Conservation (phyloP, 345 rosid genomes). For the Rhizophora mangle region DNA sequence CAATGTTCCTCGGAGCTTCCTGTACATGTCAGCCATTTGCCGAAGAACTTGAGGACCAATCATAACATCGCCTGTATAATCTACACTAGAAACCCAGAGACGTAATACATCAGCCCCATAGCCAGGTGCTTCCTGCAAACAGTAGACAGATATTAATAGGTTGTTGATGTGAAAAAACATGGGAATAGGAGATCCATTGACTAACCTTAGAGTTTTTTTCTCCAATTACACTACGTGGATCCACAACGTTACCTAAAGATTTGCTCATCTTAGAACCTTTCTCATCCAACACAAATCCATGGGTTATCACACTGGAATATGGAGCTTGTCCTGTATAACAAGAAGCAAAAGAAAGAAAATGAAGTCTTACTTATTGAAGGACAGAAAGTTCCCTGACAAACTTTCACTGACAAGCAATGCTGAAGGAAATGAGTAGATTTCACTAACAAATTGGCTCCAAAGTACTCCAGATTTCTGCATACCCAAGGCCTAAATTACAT, state of each 20-base stretch:
- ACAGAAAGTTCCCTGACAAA: not conserved
- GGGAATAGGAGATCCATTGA: constrained; percentile 11
- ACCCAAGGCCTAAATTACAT: not conserved
- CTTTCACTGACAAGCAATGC: not conserved
- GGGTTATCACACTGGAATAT: constrained; percentile 74
- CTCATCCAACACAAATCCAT: constrained; percentile 98
- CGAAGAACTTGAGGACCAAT: constrained; percentile 79
- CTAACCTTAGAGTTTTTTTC: constrained; percentile 76
- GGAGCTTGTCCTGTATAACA: constrained; percentile 75
- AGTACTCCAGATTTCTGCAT: constrained; percentile 11
- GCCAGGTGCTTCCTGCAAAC: constrained; percentile 77
- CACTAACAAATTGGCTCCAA: not conserved
- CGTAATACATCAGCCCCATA: constrained; percentile 95
- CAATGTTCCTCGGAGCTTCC: constrained; percentile 89
- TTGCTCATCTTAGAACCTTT: constrained; percentile 97
- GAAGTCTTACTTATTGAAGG: not conserved
- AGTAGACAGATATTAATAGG: constrained; percentile 21
- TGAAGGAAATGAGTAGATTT: constrained; percentile 10
- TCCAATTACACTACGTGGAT: constrained; percentile 75
- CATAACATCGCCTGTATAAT: constrained; percentile 81
- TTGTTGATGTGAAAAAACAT: constrained; percentile 5
- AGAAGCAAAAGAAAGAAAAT: constrained; percentile 9
- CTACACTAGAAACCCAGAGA: constrained; percentile 99
- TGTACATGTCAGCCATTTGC: constrained; percentile 88
- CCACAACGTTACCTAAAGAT: constrained; percentile 90